Conservation (phyloP, 306 rosid species). For the Lagenaria siceraria region DNA sequence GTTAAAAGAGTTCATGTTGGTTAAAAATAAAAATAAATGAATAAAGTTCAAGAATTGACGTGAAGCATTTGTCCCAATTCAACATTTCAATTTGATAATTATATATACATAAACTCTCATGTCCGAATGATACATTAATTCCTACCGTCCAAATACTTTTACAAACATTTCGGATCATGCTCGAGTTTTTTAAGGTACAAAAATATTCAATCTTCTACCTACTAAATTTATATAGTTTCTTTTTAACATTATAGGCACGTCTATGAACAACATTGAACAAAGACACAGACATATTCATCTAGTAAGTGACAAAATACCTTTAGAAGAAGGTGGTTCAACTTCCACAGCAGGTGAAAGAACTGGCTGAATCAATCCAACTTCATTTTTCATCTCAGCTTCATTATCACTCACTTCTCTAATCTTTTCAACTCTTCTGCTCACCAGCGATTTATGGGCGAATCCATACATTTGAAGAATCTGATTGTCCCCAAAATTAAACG, state of each 20-base stretch:
- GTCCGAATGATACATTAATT: neutral
- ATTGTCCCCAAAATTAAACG: constrained; percentile 74
- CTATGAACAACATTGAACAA: neutral
- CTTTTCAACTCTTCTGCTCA: constrained; percentile 46
- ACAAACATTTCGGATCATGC: neutral
- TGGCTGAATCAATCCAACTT: constrained; percentile 62
- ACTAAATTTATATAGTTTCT: neutral
- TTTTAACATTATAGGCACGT: neutral
- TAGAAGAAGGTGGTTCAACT: constrained; percentile 1
- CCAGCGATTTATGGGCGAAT: constrained; percentile 44
- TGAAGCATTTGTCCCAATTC: too few relatives aligned
- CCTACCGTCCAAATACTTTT: neutral
- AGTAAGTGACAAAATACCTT: neutral
- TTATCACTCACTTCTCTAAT: constrained; percentile 41
- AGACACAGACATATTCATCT: neutral
- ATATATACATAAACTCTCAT: too few relatives aligned
- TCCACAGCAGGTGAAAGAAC: constrained; percentile 33
- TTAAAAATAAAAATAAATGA: too few relatives aligned
- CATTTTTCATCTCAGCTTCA: constrained; percentile 21
- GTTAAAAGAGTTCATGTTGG: too few relatives aligned
- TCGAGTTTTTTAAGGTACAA: neutral
- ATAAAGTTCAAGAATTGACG: too few relatives aligned
- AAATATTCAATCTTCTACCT: neutral
- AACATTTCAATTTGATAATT: too few relatives aligned
- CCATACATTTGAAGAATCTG: constrained; percentile 75